Conservation (phyloP, 2,329 filamentous ascomycete species). For the Pestalotiopsis sp. region DNA sequence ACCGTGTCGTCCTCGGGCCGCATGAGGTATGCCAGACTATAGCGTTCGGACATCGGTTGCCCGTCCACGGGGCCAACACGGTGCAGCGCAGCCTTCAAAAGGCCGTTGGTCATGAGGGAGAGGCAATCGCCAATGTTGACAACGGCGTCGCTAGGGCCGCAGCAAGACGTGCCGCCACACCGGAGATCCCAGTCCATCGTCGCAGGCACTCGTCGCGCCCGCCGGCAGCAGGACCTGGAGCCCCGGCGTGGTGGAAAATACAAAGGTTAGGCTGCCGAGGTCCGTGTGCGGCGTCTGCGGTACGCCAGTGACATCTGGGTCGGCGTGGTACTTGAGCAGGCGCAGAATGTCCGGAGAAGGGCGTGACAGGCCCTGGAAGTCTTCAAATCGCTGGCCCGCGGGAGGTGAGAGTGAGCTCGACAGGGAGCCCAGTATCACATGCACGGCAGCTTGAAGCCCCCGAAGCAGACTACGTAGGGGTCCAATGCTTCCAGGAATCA, state of each 20-base stretch:
- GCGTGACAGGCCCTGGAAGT: background rate
- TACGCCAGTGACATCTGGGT: background rate
- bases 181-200: background rate
- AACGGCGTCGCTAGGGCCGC: background rate
- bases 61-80: background rate
- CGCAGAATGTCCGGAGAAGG: background rate
- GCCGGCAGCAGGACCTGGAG: background rate
- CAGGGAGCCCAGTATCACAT: background rate
- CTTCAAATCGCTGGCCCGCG: background rate
- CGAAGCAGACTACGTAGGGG: background rate
- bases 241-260: background rate
- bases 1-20: background rate
- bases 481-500: background rate
- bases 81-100: background rate
- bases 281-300: slow-evolving; percentile 1
- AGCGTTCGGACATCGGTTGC: background rate
- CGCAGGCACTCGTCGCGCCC: background rate
- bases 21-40: slow-evolving; percentile 1
- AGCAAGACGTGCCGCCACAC: background rate
- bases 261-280: background rate
- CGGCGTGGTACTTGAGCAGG: background rate
- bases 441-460: background rate
- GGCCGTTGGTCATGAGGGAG: slow-evolving; percentile 1
- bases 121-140: slow-evolving; percentile 4
- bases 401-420: background rate